Conservation (phyloP, 2,329 filamentous ascomycete genomes). For the Aphanoascus verrucosus region DNA sequence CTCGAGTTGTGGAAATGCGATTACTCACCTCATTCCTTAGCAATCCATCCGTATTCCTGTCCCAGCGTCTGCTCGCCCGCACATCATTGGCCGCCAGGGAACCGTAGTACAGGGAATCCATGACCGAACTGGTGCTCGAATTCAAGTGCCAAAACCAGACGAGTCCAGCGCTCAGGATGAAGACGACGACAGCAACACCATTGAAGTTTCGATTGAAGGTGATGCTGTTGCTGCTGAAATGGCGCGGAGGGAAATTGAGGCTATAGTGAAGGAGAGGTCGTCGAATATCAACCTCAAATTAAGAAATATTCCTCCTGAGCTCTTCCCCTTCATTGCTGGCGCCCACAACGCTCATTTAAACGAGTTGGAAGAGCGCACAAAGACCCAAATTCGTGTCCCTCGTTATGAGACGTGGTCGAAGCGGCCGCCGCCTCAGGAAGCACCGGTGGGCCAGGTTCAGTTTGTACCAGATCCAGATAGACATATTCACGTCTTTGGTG, state of each 20-base stretch:
- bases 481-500: constrained; percentile 76
- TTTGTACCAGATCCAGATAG: constrained; percentile 64
- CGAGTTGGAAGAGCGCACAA: constrained; percentile 60
- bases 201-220: constrained; percentile 82
- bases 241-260: constrained; percentile 71
- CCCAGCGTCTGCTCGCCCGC: constrained; percentile 69
- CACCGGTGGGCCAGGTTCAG: constrained; percentile 53
- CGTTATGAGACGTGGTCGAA: constrained; percentile 63
- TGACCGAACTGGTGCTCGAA: constrained; percentile 77
- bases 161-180: constrained; percentile 55
- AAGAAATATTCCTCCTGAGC: constrained; percentile 75
- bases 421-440: constrained; percentile 54
- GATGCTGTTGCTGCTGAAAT: constrained; percentile 79
- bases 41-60: constrained; percentile 65
- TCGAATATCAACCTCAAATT: constrained; percentile 72
- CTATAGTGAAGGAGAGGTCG: constrained; percentile 76
- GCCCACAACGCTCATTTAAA: constrained; percentile 58
- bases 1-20: neutral
- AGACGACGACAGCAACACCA: constrained; percentile 63
- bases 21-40: constrained; percentile 27
- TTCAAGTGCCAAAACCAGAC: constrained; percentile 77
- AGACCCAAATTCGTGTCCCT: constrained; percentile 73
- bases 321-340: constrained; percentile 90
- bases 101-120: constrained; percentile 82
- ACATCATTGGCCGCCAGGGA: constrained; percentile 89